Evolutionary conservation across 1,284 basidiomycete species (phyloP), one percentile per base, ranked within the genome.

Genomic region (Lignosus rhinocerotis): DNA sequence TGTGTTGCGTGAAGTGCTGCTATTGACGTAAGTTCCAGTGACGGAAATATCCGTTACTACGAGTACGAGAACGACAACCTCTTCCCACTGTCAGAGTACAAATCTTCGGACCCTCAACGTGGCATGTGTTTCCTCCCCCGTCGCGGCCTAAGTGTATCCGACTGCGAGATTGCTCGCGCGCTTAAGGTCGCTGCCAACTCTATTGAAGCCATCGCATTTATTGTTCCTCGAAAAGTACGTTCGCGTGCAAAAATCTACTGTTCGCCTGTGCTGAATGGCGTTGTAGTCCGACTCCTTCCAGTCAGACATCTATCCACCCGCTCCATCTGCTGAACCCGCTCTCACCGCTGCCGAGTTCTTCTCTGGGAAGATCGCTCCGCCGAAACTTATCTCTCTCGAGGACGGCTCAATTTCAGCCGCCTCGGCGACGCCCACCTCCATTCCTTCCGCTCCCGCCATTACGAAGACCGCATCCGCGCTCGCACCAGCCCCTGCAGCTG

Each of bases 41-140:
- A 97, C 69, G 95, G 94, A 31, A 97, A 97, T 73, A 88, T 97
- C 65, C 87, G 94, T 30, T 97, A 96, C 81, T 98, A 91, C 75
- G 97, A 99, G 75, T 94, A 92, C 74, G 95, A 97, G 67, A 85
- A 82, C 46, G 96, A 98, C 75, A 82, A 87, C 52, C 80, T 99
- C 36, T 81, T 86, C 76, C 80, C 87, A 55, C 81, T 98, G 42
- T 84, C 87, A 48, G 96, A 98, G 72, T 86, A 95, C 83, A 94
- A 96, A 75, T 92, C 92, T 3, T 82, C 85, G 36, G 93, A 96
- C 58, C 96, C 96, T 39, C 93, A 98, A 75, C 92, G 96, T 48
- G 97, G 97, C 16, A 92, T 98, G 85, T 93, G 92, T 67, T 96
- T 98, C 87, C 83, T 98, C 33, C 96, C 94, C 6, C 87, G 96